phyloP scores from a whole-genome alignment of 495 filamentous ascomycete genomes.

The Filosporella fistucella region DNA sequence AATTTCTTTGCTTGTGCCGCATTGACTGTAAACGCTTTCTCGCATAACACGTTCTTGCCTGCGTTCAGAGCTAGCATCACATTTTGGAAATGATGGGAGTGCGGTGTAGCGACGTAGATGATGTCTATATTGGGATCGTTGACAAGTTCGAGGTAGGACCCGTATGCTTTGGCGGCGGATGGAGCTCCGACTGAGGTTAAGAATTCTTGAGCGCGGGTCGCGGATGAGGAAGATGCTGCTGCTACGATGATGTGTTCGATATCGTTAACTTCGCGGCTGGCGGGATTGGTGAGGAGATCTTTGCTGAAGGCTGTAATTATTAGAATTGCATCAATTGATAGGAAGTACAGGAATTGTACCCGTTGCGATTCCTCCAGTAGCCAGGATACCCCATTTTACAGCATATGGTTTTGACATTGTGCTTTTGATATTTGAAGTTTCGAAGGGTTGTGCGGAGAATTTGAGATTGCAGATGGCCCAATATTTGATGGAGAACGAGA shows the following conservation, averaged over 20 bases:
- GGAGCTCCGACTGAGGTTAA: slow-evolving; percentile 62
- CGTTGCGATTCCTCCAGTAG: slow-evolving; percentile 76
- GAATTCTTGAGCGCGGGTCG: slow-evolving; percentile 65
- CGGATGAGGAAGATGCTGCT: slow-evolving; percentile 75
- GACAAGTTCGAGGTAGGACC: slow-evolving; percentile 68
- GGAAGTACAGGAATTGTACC: slow-evolving; percentile 37
- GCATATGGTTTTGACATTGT: slow-evolving; percentile 49
- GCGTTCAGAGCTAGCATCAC: slow-evolving; percentile 64
- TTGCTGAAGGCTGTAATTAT: slow-evolving; percentile 62
- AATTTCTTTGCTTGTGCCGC: slow-evolving; percentile 75
- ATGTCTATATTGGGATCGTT: slow-evolving; percentile 63
- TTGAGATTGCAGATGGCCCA: too few relatives aligned
- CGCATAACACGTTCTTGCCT: slow-evolving; percentile 86
- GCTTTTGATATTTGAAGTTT: too few relatives aligned
- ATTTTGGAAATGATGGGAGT: slow-evolving; percentile 95
- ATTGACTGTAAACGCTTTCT: slow-evolving; percentile 91
- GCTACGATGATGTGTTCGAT: slow-evolving; percentile 75
- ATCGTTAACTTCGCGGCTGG: slow-evolving; percentile 64
- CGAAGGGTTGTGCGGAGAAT: too few relatives aligned
- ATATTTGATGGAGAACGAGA: too few relatives aligned
- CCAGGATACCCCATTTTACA: slow-evolving; percentile 77
- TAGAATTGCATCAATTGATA: background rate
- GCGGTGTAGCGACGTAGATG: slow-evolving; percentile 89
- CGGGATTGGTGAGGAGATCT: slow-evolving; percentile 79
- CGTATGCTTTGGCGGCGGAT: slow-evolving; percentile 66